phyloP scores from a whole-genome alignment of 257 asterid species.

The Forsythia viridissima region DNA sequence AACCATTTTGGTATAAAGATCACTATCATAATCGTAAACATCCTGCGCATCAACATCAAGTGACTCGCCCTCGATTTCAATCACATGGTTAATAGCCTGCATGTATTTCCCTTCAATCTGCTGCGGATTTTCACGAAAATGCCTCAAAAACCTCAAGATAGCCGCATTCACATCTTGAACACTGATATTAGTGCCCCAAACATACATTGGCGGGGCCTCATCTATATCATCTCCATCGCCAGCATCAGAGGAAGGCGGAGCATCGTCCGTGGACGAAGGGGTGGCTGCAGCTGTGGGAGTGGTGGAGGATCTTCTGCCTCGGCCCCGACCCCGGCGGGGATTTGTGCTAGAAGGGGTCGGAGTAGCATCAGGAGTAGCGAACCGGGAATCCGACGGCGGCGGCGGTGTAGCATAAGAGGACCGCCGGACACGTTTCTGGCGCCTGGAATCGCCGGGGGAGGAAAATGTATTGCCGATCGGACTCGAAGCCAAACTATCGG shows the following conservation, averaged over 20 bases:
- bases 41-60: slow-evolving; percentile 89
- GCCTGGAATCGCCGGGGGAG: slow-evolving; percentile 59
- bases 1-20: slow-evolving; percentile 87
- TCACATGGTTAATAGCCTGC: slow-evolving; percentile 65
- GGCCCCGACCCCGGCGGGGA: slow-evolving; percentile 47
- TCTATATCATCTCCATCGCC: slow-evolving; percentile 64
- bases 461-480: slow-evolving; percentile 87
- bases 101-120: slow-evolving; percentile 83
- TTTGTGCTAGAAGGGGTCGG: slow-evolving; percentile 62
- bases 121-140: slow-evolving; percentile 68
- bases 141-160: slow-evolving; percentile 77
- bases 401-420: slow-evolving; percentile 74
- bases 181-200: slow-evolving; percentile 96
- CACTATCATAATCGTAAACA: slow-evolving; percentile 73
- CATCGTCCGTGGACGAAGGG: slow-evolving; percentile 67
- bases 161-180: slow-evolving; percentile 89
- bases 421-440: slow-evolving; percentile 63
- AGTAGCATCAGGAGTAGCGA: slow-evolving; percentile 67
- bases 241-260: slow-evolving; percentile 69
- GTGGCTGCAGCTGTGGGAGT: slow-evolving; percentile 61
- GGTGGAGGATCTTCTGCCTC: slow-evolving; percentile 44
- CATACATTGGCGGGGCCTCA: slow-evolving; percentile 80
- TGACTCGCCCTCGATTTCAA: slow-evolving; percentile 94
- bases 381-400: slow-evolving; percentile 49
- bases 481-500: slow-evolving; percentile 65